Conservation (phyloP, 2,329 filamentous ascomycete genomes). For the Hypomyces rosellus region DNA sequence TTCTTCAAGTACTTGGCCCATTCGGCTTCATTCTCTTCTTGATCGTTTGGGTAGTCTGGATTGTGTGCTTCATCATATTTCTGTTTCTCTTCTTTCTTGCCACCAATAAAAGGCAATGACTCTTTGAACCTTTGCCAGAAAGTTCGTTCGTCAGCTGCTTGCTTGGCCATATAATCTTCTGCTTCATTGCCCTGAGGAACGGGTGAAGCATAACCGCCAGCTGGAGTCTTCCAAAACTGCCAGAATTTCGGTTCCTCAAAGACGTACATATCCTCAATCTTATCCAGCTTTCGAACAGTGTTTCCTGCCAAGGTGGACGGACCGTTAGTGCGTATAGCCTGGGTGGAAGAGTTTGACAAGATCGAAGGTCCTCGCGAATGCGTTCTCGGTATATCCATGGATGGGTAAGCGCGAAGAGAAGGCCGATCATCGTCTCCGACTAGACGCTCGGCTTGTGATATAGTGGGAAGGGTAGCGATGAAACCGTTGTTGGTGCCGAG, state of each 20-base stretch:
- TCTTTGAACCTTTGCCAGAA: conserved; percentile 45
- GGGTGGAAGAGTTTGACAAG: conserved; percentile 34
- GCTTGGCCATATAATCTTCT: conserved; percentile 26
- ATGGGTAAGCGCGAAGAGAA: conserved; percentile 18
- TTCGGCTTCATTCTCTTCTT: conserved; percentile 56
- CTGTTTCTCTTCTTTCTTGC: conserved; percentile 33
- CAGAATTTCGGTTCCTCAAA: conserved; percentile 47
- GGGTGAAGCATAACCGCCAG: conserved; percentile 55
- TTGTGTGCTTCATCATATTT: conserved; percentile 61
- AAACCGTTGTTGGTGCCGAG: conserved; percentile 54
- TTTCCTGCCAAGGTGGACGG: conserved; percentile 30
- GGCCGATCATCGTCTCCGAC: conserved; percentile 16
- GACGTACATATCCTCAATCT: conserved; percentile 44
- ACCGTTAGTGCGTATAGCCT: conserved; percentile 11
- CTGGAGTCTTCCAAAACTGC: conserved; percentile 59
- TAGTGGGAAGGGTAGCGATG: conserved; percentile 23
- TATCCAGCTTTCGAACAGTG: conserved; percentile 45
- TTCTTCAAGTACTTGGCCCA: conserved; percentile 81
- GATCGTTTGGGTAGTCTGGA: conserved; percentile 48
- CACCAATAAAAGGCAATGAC: conserved; percentile 43
- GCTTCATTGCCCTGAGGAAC: conserved; percentile 50
- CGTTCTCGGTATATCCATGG: conserved; percentile 28
- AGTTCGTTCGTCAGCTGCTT: conserved; percentile 38
- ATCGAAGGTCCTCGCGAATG: conserved; percentile 32
- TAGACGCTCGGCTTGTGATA: background rate